Base-by-base conservation (phyloP, 305 asterid species). In the Petunia hybrid region DNA sequence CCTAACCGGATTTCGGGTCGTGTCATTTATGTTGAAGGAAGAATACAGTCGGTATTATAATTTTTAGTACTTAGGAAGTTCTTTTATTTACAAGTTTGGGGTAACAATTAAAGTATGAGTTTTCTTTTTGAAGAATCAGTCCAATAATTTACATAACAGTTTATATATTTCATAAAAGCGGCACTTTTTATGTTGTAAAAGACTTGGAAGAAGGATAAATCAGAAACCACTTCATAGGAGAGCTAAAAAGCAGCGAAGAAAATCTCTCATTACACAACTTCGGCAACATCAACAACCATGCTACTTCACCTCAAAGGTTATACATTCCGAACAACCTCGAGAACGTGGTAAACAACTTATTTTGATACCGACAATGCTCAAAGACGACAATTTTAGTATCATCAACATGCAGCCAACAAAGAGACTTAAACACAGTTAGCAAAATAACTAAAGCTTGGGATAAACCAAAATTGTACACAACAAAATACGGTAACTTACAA, bases 381-480 rank as follows among this genome's bases (percentile, higher is more conserved):
- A 78, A 78, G 31, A 79, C 9, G 7, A 48, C 43, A 35, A 48
- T 71, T 71, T 48, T 43, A 48, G 46, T 43, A 71, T 46, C 78
- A 46, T 6, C 40, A 71, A 48, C 22, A 36, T 35, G 62, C 35
- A 71, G 62, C 53, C 12, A 39, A 35, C 62, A 71, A 31, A 31
- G 9, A 71, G 22, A 35, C 61, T 6, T 71, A 12, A 31, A 48
- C 22, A 35, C 1, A 14, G 31, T 31, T 14, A 46, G 2, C 22
- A 35, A 71, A 48, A 71, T 35, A 46, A 71, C 62, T 10, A 31
- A 51, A 71, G 62, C 59, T 36, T 48, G 35, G 60, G 51, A 31
- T 70, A 13, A 71, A 48, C 45, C 78, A 48, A 71, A 68, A 71
- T 48, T 48, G 43, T 38, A 71, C 78, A 71, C 42, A 71, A 12